Percentiles rank a stretch among this genome's conserved stretches.
Evolutionary conservation across 2,329 filamentous ascomycete genomes (phyloP).

Genomic region (Colletotrichum tanaceti): DNA sequence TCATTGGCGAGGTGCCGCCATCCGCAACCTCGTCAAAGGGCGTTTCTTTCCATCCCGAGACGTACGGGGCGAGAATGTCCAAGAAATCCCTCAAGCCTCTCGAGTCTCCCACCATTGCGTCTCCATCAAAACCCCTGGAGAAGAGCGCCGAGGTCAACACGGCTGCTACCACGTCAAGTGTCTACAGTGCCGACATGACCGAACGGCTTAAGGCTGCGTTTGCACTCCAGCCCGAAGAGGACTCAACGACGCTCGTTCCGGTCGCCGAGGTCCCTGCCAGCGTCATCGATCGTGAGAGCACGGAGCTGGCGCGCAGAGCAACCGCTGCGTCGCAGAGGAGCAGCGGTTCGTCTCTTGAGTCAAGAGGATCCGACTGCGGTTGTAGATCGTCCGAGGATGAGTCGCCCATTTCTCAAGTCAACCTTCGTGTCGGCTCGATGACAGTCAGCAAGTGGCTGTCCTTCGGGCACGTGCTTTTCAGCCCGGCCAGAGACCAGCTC

Average conservation of each 20-base stretch:
- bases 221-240: conserved; percentile 47
- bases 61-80: conserved; percentile 54
- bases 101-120: conserved; percentile 61
- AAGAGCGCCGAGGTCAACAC: conserved; percentile 39
- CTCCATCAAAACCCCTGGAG: conserved; percentile 14
- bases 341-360: conserved; percentile 50
- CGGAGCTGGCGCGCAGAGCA: conserved; percentile 36
- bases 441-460: conserved; percentile 90
- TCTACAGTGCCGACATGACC: conserved; percentile 66
- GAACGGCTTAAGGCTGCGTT: conserved; percentile 64
- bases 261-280: conserved; percentile 52
- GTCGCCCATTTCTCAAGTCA: conserved; percentile 76
- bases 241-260: conserved; percentile 58
- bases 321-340: conserved; percentile 43
- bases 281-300: conserved; percentile 46
- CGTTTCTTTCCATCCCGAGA: conserved; percentile 67
- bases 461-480: conserved; percentile 86
- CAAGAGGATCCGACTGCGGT: conserved; percentile 57
- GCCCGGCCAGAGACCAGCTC: conserved; percentile 79
- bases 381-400: conserved; percentile 65
- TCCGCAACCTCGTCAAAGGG: conserved; percentile 69
- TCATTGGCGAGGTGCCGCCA: conserved; percentile 74
- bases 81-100: conserved; percentile 52
- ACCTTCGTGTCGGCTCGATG: conserved; percentile 82
- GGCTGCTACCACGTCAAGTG: conserved; percentile 59